These are phyloP conservation scores for Beta vulgaris DNA, from an alignment of 148 eudicot species.

Conservation along the genomic window DNA sequence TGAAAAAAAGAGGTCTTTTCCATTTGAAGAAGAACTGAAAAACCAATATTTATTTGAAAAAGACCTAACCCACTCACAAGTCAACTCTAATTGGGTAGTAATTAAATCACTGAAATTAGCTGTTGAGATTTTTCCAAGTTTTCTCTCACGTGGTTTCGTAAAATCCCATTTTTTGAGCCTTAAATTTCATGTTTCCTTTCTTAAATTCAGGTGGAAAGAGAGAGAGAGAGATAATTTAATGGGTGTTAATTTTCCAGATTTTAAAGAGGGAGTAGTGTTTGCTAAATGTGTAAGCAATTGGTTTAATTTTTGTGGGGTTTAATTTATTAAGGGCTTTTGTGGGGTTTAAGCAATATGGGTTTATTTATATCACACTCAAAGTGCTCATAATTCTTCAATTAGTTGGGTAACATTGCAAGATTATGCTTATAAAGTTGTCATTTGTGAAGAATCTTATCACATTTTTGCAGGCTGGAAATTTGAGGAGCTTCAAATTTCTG, in stretches of 20 bases:
- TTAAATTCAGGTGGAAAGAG: slow-evolving; percentile 6
- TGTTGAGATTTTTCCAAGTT: slow-evolving; percentile 4
- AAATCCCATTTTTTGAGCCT: slow-evolving; percentile 1
- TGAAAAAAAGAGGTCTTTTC: too few species aligned
- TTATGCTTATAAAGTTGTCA: slow-evolving; percentile 8
- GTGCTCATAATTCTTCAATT: not conserved
- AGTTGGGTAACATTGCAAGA: not conserved
- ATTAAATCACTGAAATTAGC: slow-evolving; percentile 3
- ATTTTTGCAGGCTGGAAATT: slow-evolving; percentile 15
- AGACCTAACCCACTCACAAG: slow-evolving; percentile 30
- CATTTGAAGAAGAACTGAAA: slow-evolving; percentile 12
- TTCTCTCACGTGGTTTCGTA: slow-evolving; percentile 29
- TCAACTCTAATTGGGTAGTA: slow-evolving; percentile 23
- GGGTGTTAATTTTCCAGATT: slow-evolving; percentile 18
- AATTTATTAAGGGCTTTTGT: slow-evolving; percentile 25
- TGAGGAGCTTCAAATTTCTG: slow-evolving; percentile 7
- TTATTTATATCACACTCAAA: slow-evolving; percentile 27
- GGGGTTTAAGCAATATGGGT: slow-evolving; percentile 30
- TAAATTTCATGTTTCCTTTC: slow-evolving; percentile 4
- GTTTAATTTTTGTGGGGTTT: not conserved
- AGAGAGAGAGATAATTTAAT: not conserved
- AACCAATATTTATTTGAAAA: not conserved
- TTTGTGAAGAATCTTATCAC: not conserved
- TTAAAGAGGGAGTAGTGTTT: slow-evolving; percentile 16
- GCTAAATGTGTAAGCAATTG: slow-evolving; percentile 23